Percentiles rank a stretch among this genome's conserved stretches.
phyloP scores from a whole-genome alignment of 805 yeast species.

The Wickerhamiella azymoides region DNA sequence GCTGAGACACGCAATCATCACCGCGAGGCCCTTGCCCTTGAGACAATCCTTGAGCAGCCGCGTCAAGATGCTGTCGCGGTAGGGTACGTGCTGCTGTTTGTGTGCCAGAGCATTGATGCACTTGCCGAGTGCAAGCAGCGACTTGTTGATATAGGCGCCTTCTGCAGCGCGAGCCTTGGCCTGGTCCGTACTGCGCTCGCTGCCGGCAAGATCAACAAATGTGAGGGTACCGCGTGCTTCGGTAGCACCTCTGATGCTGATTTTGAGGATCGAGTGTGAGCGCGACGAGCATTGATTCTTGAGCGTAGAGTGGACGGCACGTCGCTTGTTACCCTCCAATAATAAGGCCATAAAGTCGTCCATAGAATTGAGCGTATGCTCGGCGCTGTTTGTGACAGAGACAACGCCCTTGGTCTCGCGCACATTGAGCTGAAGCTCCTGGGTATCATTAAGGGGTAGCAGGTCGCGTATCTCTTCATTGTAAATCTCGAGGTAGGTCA shows the following conservation, averaged over 20 bases:
- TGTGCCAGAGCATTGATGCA: constrained; percentile 29
- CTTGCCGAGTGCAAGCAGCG: constrained; percentile 79
- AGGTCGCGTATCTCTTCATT: constrained; percentile 80
- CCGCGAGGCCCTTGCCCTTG: constrained; percentile 89
- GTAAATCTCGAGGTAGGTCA: constrained; percentile 70
- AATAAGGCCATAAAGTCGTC: constrained; percentile 17
- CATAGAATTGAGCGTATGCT: constrained; percentile 37
- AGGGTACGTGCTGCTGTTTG: constrained; percentile 40
- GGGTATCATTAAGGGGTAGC: constrained; percentile 38
- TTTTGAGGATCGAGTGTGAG: constrained; percentile 85
- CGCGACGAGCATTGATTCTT: constrained; percentile 84
- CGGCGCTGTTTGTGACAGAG: constrained; percentile 55
- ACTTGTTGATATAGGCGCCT: constrained; percentile 87
- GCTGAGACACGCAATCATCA: constrained; percentile 88
- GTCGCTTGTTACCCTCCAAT: constrained; percentile 12
- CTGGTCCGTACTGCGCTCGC: constrained; percentile 83
- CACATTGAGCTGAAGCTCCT: constrained; percentile 28
- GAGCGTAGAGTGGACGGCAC: constrained; percentile 77
- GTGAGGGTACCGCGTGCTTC: constrained; percentile 39
- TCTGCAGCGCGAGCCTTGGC: constrained; percentile 65
- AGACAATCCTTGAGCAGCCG: constrained; percentile 73
- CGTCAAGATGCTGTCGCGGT: constrained; percentile 81
- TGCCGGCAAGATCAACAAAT: constrained; percentile 86
- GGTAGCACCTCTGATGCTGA: constrained; percentile 52
- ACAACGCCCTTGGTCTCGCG: constrained; percentile 55